These are phyloP conservation scores for Scleroderma bovista DNA, from an alignment of 768 basidiomycete genomes.

Conservation along the genomic window DNA sequence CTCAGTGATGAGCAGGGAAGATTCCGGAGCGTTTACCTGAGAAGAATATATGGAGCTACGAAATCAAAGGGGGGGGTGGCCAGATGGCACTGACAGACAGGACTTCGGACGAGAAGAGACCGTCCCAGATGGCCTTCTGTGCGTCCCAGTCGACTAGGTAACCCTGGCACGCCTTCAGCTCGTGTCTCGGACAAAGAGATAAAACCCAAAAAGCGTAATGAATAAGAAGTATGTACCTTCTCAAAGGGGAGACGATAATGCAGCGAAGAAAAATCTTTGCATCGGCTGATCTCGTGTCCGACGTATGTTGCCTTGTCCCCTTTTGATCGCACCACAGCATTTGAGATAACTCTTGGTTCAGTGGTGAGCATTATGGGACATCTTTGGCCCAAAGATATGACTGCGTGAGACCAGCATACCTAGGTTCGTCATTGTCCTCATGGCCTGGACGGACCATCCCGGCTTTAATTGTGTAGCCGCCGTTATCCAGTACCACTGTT, in stretches of 20 bases:
- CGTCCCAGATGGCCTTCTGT: constrained; percentile 92
- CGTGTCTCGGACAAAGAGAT: constrained; percentile 1
- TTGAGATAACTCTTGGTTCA: constrained; percentile 57
- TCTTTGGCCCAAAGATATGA: not conserved
- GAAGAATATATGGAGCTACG: constrained; percentile 8
- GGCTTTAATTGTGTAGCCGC: constrained; percentile 76
- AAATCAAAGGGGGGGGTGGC: not conserved
- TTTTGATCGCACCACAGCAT: constrained; percentile 82
- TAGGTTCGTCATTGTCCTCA: constrained; percentile 16
- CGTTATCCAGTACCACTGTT: constrained; percentile 81
- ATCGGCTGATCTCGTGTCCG: constrained; percentile 76
- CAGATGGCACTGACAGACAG: constrained; percentile 46
- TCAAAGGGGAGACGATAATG: constrained; percentile 85
- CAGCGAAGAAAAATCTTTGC: constrained; percentile 75
- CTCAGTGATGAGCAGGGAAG: constrained; percentile 84
- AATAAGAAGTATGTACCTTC: constrained; percentile 52
- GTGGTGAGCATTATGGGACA: constrained; percentile 1
- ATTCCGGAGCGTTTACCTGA: constrained; percentile 68
- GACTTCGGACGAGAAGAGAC: constrained; percentile 69
- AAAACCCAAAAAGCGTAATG: not conserved
- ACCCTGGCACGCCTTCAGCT: constrained; percentile 50
- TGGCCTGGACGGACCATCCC: constrained; percentile 40
- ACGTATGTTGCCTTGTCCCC: constrained; percentile 78
- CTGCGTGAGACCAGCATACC: constrained; percentile 11
- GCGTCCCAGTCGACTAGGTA: constrained; percentile 94